Base-by-base conservation (phyloP, 345 rosid species). In the Murraya paniculata region DNA sequence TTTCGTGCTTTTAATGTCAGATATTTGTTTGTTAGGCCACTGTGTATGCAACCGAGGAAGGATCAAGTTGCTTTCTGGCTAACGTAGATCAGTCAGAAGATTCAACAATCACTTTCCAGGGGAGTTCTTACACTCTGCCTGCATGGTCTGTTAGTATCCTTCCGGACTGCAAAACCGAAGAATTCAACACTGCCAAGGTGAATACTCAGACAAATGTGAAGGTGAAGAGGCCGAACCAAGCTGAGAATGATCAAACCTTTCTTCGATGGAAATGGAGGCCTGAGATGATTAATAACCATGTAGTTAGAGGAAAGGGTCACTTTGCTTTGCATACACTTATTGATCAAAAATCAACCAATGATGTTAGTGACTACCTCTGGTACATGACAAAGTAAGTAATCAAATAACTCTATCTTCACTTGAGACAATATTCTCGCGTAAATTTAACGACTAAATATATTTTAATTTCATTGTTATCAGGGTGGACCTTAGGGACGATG, bases 61-160 rank as follows among this genome's bases (percentile, higher is more conserved):
- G 66, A 64, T 86, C 93, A 9, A 74, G 89, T 21, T 92, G 95
- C 78, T 92, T 94, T 67, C 58, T 94, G 22, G 79, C 84, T 9
- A 92, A 90, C 53, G 81, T 76, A n/a, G 87, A 94, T 68, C 14
- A 65, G 1, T 48, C 79, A 7, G 67, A 78, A 4, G 93, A 91
- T 79, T 89, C 86, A 21, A 56, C 75, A 6, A 72, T 94, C 53
- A 81, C 30, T n/a, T 91, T 86, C 80, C 78, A 75, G 75, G 97
- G 92, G 24, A 80, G 62, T 41, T 30, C 71, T 0, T 87, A 85
- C 33, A 67, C 18, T 14, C 74, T 93, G 56, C 97, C 94, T 0
- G 90, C 97, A 5, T 89, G 96, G 93, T 91, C 96, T 25, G 91
- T 93, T 19, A 88, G 88, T 70, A 82, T 94, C 66, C 91, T 92